Conservation (phyloP, 176 grass and related monocot species). For the Paspalum notatum region DNA sequence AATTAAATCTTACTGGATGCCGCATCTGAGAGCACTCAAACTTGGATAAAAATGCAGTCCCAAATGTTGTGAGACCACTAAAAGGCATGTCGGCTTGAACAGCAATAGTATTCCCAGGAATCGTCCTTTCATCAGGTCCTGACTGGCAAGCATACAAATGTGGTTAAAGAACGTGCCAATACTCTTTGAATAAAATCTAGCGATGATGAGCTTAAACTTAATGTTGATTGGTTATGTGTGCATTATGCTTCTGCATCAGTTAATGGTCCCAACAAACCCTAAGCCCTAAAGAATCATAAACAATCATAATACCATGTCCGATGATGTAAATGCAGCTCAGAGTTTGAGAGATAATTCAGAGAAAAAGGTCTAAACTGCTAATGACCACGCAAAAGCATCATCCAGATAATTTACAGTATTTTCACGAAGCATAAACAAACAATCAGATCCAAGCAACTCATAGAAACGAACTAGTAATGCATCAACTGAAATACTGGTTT, state of each 20-base stretch:
- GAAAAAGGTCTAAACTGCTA: not conserved
- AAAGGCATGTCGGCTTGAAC: slow-evolving; percentile 99
- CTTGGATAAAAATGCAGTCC: slow-evolving; percentile 96
- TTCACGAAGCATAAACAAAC: not conserved
- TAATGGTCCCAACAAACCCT: not conserved
- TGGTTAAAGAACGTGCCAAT: not conserved
- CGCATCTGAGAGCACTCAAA: slow-evolving; percentile 99
- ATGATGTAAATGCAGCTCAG: not conserved
- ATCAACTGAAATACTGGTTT: not conserved
- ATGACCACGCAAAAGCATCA: slow-evolving; percentile 7
- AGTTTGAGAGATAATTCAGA: not conserved
- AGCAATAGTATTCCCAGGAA: slow-evolving; percentile 95
- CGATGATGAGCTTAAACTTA: not conserved
- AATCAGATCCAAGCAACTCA: slow-evolving; percentile 8
- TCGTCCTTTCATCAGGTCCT: slow-evolving; percentile 90
- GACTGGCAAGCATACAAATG: slow-evolving; percentile 58
- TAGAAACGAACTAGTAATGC: not conserved
- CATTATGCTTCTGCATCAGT: slow-evolving; percentile 13
- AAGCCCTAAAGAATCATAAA: slow-evolving; percentile 18
- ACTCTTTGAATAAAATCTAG: not conserved
- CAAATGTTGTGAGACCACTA: slow-evolving; percentile 91
- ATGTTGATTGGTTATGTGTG: not conserved
- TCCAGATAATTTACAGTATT: not conserved
- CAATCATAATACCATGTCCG: slow-evolving; percentile 1
- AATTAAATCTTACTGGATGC: slow-evolving; percentile 77